These are phyloP conservation scores for Astrothelium macrocarpum DNA, from an alignment of 495 filamentous ascomycete species.

Conservation along the genomic window DNA sequence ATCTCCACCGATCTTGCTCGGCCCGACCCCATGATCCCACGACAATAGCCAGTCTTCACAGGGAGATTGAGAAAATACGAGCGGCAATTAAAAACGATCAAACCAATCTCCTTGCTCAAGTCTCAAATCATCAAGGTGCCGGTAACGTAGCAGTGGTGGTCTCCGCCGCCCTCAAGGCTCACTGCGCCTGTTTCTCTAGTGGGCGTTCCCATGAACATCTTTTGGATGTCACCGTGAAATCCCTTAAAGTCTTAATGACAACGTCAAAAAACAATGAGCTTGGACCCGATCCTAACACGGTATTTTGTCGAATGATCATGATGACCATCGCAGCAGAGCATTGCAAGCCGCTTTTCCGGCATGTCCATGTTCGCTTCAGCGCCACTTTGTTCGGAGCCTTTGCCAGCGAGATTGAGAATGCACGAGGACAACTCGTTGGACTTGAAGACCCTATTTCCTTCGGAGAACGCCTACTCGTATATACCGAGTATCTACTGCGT, in stretches of 20 bases:
- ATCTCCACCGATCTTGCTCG: conserved; percentile 74
- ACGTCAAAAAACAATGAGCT: background rate
- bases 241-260: conserved; percentile 44
- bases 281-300: too few relatives aligned
- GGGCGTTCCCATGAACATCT: conserved; percentile 33
- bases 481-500: conserved; percentile 35
- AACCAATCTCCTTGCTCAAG: background rate
- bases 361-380: background rate
- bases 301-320: conserved; percentile 65
- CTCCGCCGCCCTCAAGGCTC: background rate
- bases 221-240: conserved; percentile 60
- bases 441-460: background rate
- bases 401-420: background rate
- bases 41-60: conserved; percentile 64
- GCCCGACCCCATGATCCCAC: conserved; percentile 61
- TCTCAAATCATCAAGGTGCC: background rate
- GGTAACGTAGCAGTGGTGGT: background rate
- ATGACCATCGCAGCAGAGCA: conserved; percentile 65
- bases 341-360: background rate
- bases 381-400: background rate
- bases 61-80: conserved; percentile 63
- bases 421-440: too few relatives aligned
- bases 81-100: background rate
- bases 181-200: background rate
- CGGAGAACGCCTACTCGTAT: background rate